A percentile compares a stretch with the other conserved stretches of the same genome.
Evolutionary conservation across 1,139 yeast genomes (phyloP).

Genomic region (Geotrichum bryndzae): DNA sequence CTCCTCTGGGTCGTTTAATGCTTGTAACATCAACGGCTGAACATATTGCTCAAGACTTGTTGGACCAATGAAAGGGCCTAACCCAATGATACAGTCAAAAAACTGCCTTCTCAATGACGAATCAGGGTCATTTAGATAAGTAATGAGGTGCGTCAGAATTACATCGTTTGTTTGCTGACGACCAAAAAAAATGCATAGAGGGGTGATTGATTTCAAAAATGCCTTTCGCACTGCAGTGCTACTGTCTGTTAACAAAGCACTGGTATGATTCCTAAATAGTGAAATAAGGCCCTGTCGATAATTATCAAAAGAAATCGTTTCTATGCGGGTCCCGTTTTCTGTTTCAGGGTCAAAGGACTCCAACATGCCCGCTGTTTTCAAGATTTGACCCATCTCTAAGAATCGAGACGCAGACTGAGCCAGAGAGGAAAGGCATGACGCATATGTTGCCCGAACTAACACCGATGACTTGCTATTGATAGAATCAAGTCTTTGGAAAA

Average conservation of each 20-base stretch:
- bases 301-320: conserved; percentile 33
- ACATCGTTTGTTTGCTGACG: conserved; percentile 83
- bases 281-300: conserved; percentile 27
- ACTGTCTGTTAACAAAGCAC: conserved; percentile 62
- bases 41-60: conserved; percentile 82
- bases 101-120: conserved; percentile 63
- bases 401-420: conserved; percentile 60
- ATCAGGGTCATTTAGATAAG: conserved; percentile 79
- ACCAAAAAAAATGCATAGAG: conserved; percentile 78
- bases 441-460: conserved; percentile 60
- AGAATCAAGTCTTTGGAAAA: conserved; percentile 61
- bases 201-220: conserved; percentile 59
- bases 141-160: conserved; percentile 81
- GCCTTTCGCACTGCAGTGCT: conserved; percentile 64
- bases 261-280: conserved; percentile 60
- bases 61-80: conserved; percentile 77
- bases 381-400: conserved; percentile 57
- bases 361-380: conserved; percentile 42
- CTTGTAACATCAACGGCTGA: conserved; percentile 74
- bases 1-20: conserved; percentile 78
- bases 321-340: conserved; percentile 37
- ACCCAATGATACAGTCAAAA: conserved; percentile 65
- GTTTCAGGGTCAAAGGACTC: conserved; percentile 39
- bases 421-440: conserved; percentile 63
- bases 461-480: conserved; percentile 39